Evolutionary conservation across 2,329 filamentous ascomycete genomes (phyloP).

Genomic region (Colletotrichum liaoningense): DNA sequence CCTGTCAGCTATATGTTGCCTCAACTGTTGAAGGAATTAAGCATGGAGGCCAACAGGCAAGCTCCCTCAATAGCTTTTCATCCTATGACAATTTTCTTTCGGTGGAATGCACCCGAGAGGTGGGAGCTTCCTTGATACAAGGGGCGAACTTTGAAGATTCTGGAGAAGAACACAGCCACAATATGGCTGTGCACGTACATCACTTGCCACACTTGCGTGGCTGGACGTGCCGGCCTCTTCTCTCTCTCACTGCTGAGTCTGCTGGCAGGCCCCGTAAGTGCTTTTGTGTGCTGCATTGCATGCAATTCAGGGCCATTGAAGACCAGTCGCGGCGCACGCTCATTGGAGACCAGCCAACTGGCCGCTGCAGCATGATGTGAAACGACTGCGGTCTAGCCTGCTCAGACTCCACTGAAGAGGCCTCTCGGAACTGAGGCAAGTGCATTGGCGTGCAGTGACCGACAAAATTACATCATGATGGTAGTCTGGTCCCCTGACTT

Average conservation of each 20-base stretch:
- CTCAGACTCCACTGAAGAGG: conserved; percentile 26
- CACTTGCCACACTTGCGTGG: conserved; percentile 16
- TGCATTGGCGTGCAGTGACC: conserved; percentile 34
- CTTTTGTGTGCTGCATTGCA: background rate
- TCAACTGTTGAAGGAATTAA: background rate
- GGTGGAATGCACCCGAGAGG: conserved; percentile 14
- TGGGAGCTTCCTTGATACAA: background rate
- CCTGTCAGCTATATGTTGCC: background rate
- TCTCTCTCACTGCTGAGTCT: background rate
- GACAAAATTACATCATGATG: conserved; percentile 34
- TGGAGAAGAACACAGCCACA: conserved; percentile 29
- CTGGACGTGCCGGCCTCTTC: background rate
- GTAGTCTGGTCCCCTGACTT: conserved; percentile 30
- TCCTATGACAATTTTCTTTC: background rate
- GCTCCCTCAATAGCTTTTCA: background rate
- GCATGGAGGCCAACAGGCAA: background rate
- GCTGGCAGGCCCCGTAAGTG: background rate
- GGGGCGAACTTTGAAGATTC: background rate
- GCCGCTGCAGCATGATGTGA: conserved; percentile 25
- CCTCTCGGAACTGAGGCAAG: conserved; percentile 15
- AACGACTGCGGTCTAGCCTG: conserved; percentile 23
- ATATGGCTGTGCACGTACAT: conserved; percentile 19
- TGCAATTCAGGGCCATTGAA: conserved; percentile 1
- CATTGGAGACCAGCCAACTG: conserved; percentile 3
- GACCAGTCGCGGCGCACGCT: conserved; percentile 12